Percentiles rank a stretch among this genome's conserved stretches.
Conservation (phyloP, 352 stramenopile species). For the Phytophthora hybrid region DNA sequence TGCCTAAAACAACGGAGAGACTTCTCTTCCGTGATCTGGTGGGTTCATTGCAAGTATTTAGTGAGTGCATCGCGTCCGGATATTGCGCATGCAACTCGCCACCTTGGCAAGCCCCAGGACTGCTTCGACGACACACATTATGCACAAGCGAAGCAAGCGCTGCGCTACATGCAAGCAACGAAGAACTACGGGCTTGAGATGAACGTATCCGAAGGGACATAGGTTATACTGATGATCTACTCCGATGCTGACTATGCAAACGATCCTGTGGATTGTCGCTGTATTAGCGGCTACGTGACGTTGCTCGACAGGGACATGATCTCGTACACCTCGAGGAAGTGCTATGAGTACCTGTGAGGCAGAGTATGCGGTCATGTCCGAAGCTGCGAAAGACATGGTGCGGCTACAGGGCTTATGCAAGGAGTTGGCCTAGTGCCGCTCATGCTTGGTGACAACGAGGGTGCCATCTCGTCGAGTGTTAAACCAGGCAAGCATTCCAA, state of each 20-base stretch:
- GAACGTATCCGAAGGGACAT: neutral
- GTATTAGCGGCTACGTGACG: neutral
- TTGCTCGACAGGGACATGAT: neutral
- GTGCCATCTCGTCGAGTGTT: too few species aligned
- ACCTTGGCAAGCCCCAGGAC: neutral
- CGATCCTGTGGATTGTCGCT: neutral
- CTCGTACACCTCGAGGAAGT: neutral
- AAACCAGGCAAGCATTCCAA: too few species aligned
- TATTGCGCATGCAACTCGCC: slow-evolving; percentile 17
- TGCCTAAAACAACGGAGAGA: neutral
- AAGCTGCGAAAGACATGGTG: too few species aligned
- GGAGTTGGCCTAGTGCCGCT: too few species aligned
- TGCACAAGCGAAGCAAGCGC: slow-evolving; percentile 4
- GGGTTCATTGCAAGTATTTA: slow-evolving; percentile 5
- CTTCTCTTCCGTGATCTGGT: too few species aligned
- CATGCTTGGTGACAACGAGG: too few species aligned
- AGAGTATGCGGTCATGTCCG: too few species aligned
- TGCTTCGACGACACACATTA: slow-evolving; percentile 8
- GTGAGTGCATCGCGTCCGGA: slow-evolving; percentile 13
- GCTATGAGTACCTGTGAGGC: too few species aligned
- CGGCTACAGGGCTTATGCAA: too few species aligned
- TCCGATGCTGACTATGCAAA: slow-evolving; percentile 40
- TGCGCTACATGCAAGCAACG: slow-evolving; percentile 5
- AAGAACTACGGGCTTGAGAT: slow-evolving; percentile 15
- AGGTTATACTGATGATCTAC: neutral